Conservation (phyloP, 2,329 filamentous ascomycete species). For the Beauveria sp. region DNA sequence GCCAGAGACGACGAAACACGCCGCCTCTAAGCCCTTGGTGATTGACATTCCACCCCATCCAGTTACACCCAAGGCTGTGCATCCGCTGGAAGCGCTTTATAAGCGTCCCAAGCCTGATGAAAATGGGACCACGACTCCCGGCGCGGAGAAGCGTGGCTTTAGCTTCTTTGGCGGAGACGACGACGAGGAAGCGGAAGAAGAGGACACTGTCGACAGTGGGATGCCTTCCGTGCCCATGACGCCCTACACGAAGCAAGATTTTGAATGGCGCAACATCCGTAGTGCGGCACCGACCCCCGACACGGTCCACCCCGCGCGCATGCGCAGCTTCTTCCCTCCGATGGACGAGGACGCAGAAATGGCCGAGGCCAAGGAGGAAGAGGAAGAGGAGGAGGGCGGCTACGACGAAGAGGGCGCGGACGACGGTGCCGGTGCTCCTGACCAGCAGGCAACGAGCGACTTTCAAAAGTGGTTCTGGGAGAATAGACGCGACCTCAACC, state of each 20-base stretch:
- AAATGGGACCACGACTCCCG: constrained; percentile 24
- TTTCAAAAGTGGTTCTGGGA: constrained; percentile 65
- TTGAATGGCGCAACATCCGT: constrained; percentile 65
- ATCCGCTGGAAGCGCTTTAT: constrained; percentile 88
- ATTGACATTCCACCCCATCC: constrained; percentile 48
- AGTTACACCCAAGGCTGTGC: constrained; percentile 48
- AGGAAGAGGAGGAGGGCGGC: constrained; percentile 15
- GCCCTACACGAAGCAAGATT: constrained; percentile 72
- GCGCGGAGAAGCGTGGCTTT: constrained; percentile 49
- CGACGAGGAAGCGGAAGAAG: constrained; percentile 35
- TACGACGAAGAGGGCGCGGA: constrained; percentile 1
- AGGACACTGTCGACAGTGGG: constrained; percentile 11
- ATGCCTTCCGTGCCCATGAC: constrained; percentile 57
- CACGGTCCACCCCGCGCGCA: constrained; percentile 67
- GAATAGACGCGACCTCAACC: constrained; percentile 55
- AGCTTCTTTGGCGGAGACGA: constrained; percentile 63
- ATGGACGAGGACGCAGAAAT: constrained; percentile 32
- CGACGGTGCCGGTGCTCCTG: constrained; percentile 5
- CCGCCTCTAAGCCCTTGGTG: constrained; percentile 42
- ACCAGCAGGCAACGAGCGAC: constrained; percentile 33
- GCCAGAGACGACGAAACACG: constrained; percentile 23
- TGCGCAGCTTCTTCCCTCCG: constrained; percentile 49
- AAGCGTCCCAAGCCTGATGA: constrained; percentile 55
- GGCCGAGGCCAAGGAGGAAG: constrained; percentile 20
- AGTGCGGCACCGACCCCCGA: constrained; percentile 94